Base-by-base conservation (phyloP, 768 basidiomycete genomes). In the Dacryopinax primogenitus region DNA sequence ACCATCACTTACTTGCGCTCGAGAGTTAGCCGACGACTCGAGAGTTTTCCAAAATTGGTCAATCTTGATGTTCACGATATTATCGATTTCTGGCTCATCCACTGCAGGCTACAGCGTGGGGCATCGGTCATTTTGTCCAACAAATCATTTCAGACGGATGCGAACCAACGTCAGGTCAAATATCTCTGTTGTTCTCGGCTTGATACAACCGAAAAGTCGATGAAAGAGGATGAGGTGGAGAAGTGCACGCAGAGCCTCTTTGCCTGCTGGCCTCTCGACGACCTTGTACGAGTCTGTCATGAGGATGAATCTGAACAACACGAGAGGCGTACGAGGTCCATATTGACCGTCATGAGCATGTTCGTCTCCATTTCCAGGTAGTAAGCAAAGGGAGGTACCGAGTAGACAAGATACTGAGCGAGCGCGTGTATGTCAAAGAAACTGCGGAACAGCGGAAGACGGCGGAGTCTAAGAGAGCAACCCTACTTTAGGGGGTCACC, bases 141-240 rank as follows among this genome's bases (percentile, higher is more conserved):
- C 62, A 63, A n/a, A 16, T 28, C 1, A 3, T 15, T 4, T 35
- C 15, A 34, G 2, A n/a, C 18, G 30, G 30, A 33, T 1, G 68
- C 84, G 39, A 63, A 90, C 89, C 85, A 92, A 86, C 0, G 89
- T 90, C 23, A 92, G 84, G 72, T 92, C 90, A 12, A 90, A 79
- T 0, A 92, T 84, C 65, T 92, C 90, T 66, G 87, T 86, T 1
- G 80, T 85, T 69, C 82, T 81, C 0, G 90, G 86, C 69, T 86
- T 88, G 44, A 92, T 81, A 0, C 83, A 84, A 1, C 90, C 90
- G 71, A 92, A 89, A 21, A 90, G 78, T 7, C 90, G 82, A 71
- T 92, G 90, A 72, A 92, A 92, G 16, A 92, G 77, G 61, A 92
- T 86, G 0, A 88, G 79, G 70, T 92, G 90, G n/a, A 92, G 79